Base-by-base conservation (phyloP, 805 yeast species). In the Pichia nanzhaoensis region DNA sequence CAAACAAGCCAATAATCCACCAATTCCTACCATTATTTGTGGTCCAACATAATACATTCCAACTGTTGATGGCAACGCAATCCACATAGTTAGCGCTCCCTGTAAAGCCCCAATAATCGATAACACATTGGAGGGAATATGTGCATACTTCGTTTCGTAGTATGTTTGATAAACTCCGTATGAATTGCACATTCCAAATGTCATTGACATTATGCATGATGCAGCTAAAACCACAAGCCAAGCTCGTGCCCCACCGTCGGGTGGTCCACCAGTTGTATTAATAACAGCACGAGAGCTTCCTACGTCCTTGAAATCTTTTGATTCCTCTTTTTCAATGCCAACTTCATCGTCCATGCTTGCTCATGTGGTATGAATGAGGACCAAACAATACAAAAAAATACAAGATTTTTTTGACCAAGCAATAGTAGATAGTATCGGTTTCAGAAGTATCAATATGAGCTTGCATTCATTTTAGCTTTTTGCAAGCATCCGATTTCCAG, bases 121-220 rank as follows among this genome's bases (percentile, higher is more conserved):
- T 39, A 71, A 67, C 34, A 73, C 74, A 44, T 68, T 68, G 16
- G 77, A 64, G 28, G 65, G 55, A 2, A 74, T 74, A 13, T 68
- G 66, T 1, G 70, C 66, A 46, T 74, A 77, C 22, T 48, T 44
- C 6, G 50, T 51, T 13, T 67, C 63, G 52, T 78, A 80, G 55
- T 71, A 75, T 32, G 71, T 64, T 44, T 78, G 73, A 54, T 75
- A 80, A 4, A 77, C 76, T 22, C 84, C 85, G 59, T 65, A 80
- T 2, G 76, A 66, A 34, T 79, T 75, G 46, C 75, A 74, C 62
- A 78, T 67, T 16, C 86, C 86, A 71, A 75, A 79, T 0, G 81
- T 73, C 47, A 74, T 58, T 53, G 71, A 55, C 68, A 68, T 57
- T 57, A 68, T 55, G 16, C 73, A 61, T 63, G 74, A 70, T 0